Evolutionary conservation across 1,284 basidiomycete genomes (phyloP).

Genomic region (Mixia osmundae): DNA sequence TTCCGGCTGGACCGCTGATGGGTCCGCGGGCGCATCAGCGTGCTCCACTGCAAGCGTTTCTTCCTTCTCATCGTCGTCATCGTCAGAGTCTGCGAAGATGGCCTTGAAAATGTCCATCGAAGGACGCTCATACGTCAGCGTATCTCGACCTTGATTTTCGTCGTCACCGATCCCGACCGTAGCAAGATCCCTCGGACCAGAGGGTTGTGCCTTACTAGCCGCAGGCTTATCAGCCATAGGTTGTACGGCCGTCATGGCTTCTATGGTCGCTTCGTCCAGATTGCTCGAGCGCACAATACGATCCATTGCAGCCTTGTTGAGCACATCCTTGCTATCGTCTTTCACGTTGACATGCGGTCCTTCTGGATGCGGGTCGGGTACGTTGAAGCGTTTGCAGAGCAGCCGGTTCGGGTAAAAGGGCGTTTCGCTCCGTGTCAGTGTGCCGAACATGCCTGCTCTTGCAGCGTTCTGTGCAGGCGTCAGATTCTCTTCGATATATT

Average conservation of each 20-base stretch:
- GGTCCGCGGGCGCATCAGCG: neutral
- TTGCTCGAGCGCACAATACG: slow-evolving; percentile 10
- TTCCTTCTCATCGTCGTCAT: slow-evolving; percentile 22
- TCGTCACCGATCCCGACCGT: slow-evolving; percentile 65
- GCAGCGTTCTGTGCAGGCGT: slow-evolving; percentile 61
- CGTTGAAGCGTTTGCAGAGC: slow-evolving; percentile 82
- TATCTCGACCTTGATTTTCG: slow-evolving; percentile 60
- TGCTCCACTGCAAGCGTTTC: slow-evolving; percentile 7
- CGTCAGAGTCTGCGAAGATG: slow-evolving; percentile 21
- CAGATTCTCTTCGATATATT: slow-evolving; percentile 30
- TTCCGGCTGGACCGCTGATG: neutral
- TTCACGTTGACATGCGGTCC: slow-evolving; percentile 17
- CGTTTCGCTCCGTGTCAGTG: slow-evolving; percentile 46
- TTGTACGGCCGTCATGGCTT: slow-evolving; percentile 1
- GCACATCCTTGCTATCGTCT: slow-evolving; percentile 7
- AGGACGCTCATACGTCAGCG: slow-evolving; percentile 62
- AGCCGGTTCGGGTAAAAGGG: slow-evolving; percentile 57
- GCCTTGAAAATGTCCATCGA: slow-evolving; percentile 79
- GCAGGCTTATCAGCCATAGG: neutral
- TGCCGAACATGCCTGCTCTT: slow-evolving; percentile 61
- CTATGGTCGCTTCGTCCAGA: slow-evolving; percentile 14
- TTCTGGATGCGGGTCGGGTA: slow-evolving; percentile 52
- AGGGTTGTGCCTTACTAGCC: slow-evolving; percentile 2
- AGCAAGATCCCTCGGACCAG: slow-evolving; percentile 11
- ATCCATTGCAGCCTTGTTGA: slow-evolving; percentile 11